Percentiles rank a stretch among this genome's conserved stretches.
Evolutionary conservation across 495 filamentous ascomycete genomes (phyloP).

Genomic region (Xylaria sp.): DNA sequence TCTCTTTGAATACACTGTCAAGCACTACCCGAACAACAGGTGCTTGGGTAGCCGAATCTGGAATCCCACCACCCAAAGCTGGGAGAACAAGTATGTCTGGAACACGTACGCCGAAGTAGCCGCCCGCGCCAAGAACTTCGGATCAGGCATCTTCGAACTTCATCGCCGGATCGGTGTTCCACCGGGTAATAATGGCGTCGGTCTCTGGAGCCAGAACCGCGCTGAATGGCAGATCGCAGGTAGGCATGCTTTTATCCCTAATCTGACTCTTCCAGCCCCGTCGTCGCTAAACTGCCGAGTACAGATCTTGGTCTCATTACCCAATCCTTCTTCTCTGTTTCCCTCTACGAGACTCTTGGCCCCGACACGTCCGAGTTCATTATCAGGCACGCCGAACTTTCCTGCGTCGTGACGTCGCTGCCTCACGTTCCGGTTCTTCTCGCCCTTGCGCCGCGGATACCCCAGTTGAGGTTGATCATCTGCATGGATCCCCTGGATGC

Average conservation of each 20-base stretch:
- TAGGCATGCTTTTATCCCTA: conserved; percentile 38
- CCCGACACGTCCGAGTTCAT: conserved; percentile 92
- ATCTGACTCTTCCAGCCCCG: neutral
- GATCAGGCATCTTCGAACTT: conserved; percentile 84
- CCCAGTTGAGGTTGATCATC: conserved; percentile 86
- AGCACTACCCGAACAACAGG: conserved; percentile 60
- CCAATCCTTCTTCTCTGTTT: conserved; percentile 88
- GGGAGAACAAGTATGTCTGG: conserved; percentile 79
- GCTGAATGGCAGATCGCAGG: conserved; percentile 97
- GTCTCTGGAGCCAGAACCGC: conserved; percentile 94
- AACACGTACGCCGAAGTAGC: conserved; percentile 82
- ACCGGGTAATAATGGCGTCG: conserved; percentile 78
- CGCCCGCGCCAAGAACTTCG: conserved; percentile 80
- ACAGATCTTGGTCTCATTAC: conserved; percentile 88
- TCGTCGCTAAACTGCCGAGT: conserved; percentile 25
- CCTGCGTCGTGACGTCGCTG: conserved; percentile 78
- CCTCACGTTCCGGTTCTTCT: conserved; percentile 87
- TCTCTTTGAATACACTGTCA: conserved; percentile 74
- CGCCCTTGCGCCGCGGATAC: conserved; percentile 79
- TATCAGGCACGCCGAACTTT: conserved; percentile 83
- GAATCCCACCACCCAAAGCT: conserved; percentile 76
- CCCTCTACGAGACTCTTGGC: conserved; percentile 95
- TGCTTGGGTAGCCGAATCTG: conserved; percentile 87
- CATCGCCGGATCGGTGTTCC: conserved; percentile 73
- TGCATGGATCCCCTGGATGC: conserved; percentile 84